Evolutionary conservation across 108 stramenopile genomes (phyloP), one percentile per base, ranked within the genome.

Genomic region (Mayamaea pseudoterrestris): DNA sequence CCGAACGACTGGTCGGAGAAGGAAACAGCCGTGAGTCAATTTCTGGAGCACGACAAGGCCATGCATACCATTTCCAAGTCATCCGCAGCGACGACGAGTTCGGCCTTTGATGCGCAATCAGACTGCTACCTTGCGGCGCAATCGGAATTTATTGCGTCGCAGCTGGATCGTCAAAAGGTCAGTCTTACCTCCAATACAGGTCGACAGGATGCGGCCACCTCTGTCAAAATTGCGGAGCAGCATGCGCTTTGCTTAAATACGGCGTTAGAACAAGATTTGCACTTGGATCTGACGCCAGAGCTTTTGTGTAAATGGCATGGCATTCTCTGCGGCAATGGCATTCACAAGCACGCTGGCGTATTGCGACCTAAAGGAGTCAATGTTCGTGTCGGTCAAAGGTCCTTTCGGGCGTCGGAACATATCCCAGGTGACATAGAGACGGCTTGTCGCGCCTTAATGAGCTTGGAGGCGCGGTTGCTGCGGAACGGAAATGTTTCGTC

Each of bases 81-180:
- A 22, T 23, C 29, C 29, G 5, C 13, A 5, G 6, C 31, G 12
- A 34, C 34, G 23, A 7, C 22, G 2, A 44, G 44, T 24, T 25
- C 3, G 22, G 20, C 20, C 5, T 7, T 5, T 22, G 21, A 44
- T 3, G 14, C 9, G 2, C 44, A 44, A 21, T 21, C 5, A 22
- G 47, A 59, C 58, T 39, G 44, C 16, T 69, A 69, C 41, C 28
- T 27, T 17, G 34, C 14, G 34, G 54, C 68, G 26, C 28, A 64
- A 13, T 22, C 34, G 37, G 70, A 71, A 50, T 71, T 71, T 34
- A 28, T 49, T 26, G 25, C 28, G 2, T 49, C 61, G 5, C 70
- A 71, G 55, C 29, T 66, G 59, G 64, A 66, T 37, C 60, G 65
- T 30, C 70, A 71, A 63, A 61, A 50, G 44, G 65, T 65, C 11